Percentiles rank a stretch among this genome's conserved stretches.
These are phyloP conservation scores for Aspergillus vadensis DNA, from an alignment of 2,329 filamentous ascomycete genomes.

Conservation along the genomic window DNA sequence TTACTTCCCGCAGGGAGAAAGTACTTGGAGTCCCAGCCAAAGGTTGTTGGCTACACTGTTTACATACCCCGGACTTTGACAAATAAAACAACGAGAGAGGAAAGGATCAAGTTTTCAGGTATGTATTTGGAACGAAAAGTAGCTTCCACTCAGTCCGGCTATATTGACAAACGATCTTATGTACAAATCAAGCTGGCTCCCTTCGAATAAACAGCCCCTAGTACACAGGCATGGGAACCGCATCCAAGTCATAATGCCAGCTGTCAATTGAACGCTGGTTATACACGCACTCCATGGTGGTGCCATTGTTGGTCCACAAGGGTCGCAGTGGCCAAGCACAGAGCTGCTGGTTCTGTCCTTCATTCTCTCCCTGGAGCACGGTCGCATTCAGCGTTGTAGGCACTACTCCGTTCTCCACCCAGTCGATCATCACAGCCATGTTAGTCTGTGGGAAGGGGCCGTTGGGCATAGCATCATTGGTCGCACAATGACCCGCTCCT, in stretches of 20 bases:
- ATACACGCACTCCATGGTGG: slow-evolving; percentile 14
- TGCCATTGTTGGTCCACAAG: slow-evolving; percentile 24
- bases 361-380: slow-evolving; percentile 31
- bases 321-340: slow-evolving; percentile 39
- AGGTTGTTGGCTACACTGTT: no score
- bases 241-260: slow-evolving; percentile 20
- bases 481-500: slow-evolving; percentile 55
- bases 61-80: no score
- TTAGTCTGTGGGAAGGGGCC: slow-evolving; percentile 51
- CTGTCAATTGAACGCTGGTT: slow-evolving; percentile 19
- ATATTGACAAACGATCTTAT: no score
- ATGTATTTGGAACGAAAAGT: no score
- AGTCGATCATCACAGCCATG: slow-evolving; percentile 51
- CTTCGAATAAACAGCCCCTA: neutral
- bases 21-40: no score
- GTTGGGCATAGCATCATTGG: slow-evolving; percentile 47
- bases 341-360: slow-evolving; percentile 36
- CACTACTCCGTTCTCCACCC: slow-evolving; percentile 54
- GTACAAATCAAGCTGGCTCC: no score
- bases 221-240: neutral
- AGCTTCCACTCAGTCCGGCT: no score
- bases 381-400: slow-evolving; percentile 50
- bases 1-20: no score
- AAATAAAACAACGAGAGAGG: no score
- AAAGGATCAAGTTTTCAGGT: no score